Percentiles rank a stretch among this genome's conserved stretches.
Evolutionary conservation across 108 stramenopile genomes (phyloP).

Genomic region (Craspedostauros australis): DNA sequence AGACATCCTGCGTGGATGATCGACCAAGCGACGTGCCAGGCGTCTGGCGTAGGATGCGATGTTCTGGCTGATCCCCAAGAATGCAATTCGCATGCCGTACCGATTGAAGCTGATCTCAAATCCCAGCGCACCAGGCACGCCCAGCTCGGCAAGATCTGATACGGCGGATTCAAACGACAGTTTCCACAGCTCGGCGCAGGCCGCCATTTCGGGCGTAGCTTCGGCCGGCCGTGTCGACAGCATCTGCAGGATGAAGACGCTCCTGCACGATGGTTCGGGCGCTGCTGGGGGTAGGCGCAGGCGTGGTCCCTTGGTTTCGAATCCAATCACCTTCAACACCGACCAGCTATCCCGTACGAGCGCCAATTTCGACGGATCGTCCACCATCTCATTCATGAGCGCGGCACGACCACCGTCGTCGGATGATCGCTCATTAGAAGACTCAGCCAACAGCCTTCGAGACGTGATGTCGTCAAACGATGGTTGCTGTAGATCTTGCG

Average conservation of each 20-base stretch:
- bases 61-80: conserved; percentile 66
- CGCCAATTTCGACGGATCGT: conserved; percentile 1
- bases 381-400: too few species aligned
- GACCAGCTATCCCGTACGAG: conserved; percentile 24
- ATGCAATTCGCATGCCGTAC: conserved; percentile 56
- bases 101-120: conserved; percentile 72
- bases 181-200: conserved; percentile 60
- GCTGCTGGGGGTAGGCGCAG: conserved; percentile 34
- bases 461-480: too few species aligned
- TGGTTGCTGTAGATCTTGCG: too few species aligned
- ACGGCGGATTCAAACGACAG: conserved; percentile 61
- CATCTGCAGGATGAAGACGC: conserved; percentile 59
- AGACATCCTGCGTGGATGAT: conserved; percentile 47
- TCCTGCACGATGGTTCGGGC: conserved; percentile 57
- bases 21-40: conserved; percentile 52
- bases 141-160: conserved; percentile 63
- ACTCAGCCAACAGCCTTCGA: too few species aligned
- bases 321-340: conserved; percentile 26
- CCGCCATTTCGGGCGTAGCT: conserved; percentile 45
- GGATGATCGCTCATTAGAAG: too few species aligned
- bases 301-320: conserved; percentile 16
- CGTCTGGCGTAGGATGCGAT: conserved; percentile 64
- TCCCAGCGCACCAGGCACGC: conserved; percentile 64
- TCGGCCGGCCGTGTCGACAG: conserved; percentile 54
- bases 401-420: conserved; percentile 19